Conservation (phyloP, 169 alveolate species). For the Cryptosporidium baileyi region DNA sequence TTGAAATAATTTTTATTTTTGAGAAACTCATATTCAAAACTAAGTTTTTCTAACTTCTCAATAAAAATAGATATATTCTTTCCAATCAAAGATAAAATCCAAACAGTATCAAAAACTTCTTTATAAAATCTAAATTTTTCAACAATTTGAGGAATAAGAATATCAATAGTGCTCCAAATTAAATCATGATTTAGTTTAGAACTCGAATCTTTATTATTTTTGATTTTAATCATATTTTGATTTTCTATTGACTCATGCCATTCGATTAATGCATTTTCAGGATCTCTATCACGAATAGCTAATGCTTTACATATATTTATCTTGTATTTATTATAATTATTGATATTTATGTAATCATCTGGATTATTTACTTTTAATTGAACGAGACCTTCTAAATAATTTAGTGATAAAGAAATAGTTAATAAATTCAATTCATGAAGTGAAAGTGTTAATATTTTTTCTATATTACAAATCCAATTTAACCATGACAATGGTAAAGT, state of each 20-base stretch:
- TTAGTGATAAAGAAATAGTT: not conserved
- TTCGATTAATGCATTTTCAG: conserved; percentile 24
- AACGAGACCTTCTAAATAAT: conserved; percentile 26
- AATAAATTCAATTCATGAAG: conserved; percentile 10
- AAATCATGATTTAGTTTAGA: not conserved
- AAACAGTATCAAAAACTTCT: conserved; percentile 21
- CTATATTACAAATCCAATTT: not conserved
- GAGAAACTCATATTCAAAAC: not conserved
- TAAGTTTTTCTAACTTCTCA: not conserved
- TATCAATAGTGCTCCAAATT: conserved; percentile 38
- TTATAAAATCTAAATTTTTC: not conserved
- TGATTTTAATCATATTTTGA: not conserved
- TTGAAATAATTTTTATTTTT: not conserved
- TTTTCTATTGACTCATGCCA: not conserved
- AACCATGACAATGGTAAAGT: conserved; percentile 4
- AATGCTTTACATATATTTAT: conserved; percentile 18
- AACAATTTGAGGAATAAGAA: not conserved
- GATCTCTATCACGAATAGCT: conserved; percentile 40
- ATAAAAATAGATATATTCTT: not conserved
- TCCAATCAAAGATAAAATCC: conserved; percentile 45
- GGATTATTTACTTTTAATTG: not conserved
- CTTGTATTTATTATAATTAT: not conserved
- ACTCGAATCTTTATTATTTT: not conserved
- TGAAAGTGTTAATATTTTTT: not conserved
- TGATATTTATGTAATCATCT: not conserved